Base-by-base conservation (phyloP, 192 early-diverging fungal genomes). In the Coemansia sp. region DNA sequence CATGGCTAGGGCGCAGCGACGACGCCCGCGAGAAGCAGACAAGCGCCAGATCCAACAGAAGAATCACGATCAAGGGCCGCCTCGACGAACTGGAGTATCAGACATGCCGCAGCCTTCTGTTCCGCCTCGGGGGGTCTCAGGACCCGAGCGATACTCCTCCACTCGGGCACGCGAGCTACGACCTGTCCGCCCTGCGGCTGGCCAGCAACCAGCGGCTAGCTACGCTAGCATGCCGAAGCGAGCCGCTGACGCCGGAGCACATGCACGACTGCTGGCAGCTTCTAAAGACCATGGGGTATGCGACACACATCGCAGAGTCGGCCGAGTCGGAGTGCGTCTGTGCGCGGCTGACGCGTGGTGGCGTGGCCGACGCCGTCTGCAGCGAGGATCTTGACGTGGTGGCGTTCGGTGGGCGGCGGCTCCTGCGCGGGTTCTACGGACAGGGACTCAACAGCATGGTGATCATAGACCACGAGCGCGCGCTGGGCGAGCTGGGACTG, bases 251-350 rank as follows among this genome's bases (percentile, higher is more conserved):
- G 9, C 43, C 70, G 0, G 49, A 71, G 7, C 70, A 87, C 60
- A 60, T 79, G 7, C 43, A 62, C 3, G 78, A 88, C 9, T 87
- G 85, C 50, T 66, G 67, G 49, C 29, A 63, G 20, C 81, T 89
- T 19, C 49, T 90, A 11, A 17, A 11, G 1, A 64, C 84, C 9
- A 58, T 87, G 62, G 89, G 89, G 0, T 79, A 81, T 58, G 76
- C 82, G 1, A 75, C 83, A 34, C 62, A 86, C 13, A 75, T 60
- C 6, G 84, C 73, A 4, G 35, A 81, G 10, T 49, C 38, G 33
- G 52, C 64, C 6, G 89, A 92, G 66, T 86, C 86, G 14, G 89
- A 92, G 55, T 79, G 87, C 7, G 75, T 92, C 36, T 92, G 89
- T 57, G 88, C 88, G 20, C 71, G 73, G 10, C 66, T 92, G 9